Evolutionary conservation across 1,284 basidiomycete genomes (phyloP), one percentile per base, ranked within the genome.

Genomic region (Schizopora paradoxa): DNA sequence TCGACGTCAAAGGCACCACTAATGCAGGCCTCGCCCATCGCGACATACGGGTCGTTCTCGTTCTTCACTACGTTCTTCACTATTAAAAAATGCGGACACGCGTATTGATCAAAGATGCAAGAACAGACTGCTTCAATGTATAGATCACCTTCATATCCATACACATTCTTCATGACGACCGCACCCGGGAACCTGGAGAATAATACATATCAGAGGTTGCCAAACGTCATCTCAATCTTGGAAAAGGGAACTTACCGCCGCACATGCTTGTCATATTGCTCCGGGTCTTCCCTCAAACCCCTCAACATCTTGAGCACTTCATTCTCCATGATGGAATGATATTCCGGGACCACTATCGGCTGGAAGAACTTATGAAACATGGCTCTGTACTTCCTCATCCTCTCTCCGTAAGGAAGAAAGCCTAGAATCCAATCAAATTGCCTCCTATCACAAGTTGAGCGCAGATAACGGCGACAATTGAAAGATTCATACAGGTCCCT

Each of bases 1-100:
- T n/a, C n/a, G n/a, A n/a, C n/a, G n/a, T n/a, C n/a, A n/a, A n/a
- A n/a, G n/a, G n/a, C n/a, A n/a, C n/a, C n/a, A n/a, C n/a, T n/a
- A n/a, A 54, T 31, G 10, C 39, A 43, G n/a, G 44, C 45, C 19
- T 49, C 41, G 10, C 43, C 43, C 23, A 47, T 29, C 19, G 45
- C 33, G 21, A 43, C 37, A 23, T 41, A 49, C 2, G 40, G 44
- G 19, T 48, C 47, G 21, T 48, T 27, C 7, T 29, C 23, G 13
- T 36, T 27, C 16, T 10, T 18, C 13, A 43, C 47, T 48, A 31
- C 7, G 28, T 5, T n/a, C n/a, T n/a, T n/a, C n/a, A n/a, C n/a
- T n/a, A n/a, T n/a, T n/a, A n/a, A n/a, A n/a, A n/a, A n/a, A n/a
- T n/a, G n/a, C n/a, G n/a, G n/a, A n/a, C n/a, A n/a, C n/a, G n/a